These are phyloP conservation scores for Fragilaria radians DNA, from an alignment of 108 stramenopile species.

Conservation along the genomic window DNA sequence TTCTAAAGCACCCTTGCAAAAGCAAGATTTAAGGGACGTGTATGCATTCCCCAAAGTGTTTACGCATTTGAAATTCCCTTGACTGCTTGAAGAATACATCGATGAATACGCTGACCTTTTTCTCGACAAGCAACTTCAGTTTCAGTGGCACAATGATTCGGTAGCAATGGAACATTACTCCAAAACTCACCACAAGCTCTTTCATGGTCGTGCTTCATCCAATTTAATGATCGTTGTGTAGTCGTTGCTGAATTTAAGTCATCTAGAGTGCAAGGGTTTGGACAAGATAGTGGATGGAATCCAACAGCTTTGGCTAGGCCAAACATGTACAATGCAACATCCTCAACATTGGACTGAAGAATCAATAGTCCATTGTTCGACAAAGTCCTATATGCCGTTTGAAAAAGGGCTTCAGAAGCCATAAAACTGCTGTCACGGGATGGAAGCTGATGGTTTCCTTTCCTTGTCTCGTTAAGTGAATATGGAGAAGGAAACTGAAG, in stretches of 20 bases:
- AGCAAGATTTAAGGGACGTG: too few relatives aligned
- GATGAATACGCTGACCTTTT: conserved; percentile 54
- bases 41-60: too few relatives aligned
- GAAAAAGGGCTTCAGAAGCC: conserved; percentile 52
- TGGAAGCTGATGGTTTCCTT: conserved; percentile 65
- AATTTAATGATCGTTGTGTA: conserved; percentile 40
- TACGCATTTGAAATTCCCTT: too few relatives aligned
- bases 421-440: conserved; percentile 53
- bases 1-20: too few relatives aligned
- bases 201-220: conserved; percentile 45
- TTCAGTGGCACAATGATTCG: conserved; percentile 44
- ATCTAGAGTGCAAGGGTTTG: conserved; percentile 9
- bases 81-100: conserved; percentile 43
- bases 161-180: conserved; percentile 44
- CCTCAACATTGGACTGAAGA: conserved; percentile 74
- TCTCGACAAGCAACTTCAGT: conserved; percentile 66
- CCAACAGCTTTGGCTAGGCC: conserved; percentile 36
- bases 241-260: neutral
- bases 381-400: conserved; percentile 7
- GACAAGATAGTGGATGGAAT: conserved; percentile 17
- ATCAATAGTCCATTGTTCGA: conserved; percentile 29
- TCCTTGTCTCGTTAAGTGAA: conserved; percentile 22
- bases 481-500: conserved; percentile 75
- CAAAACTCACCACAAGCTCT: conserved; percentile 52
- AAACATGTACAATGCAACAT: conserved; percentile 67